phyloP scores from a whole-genome alignment of 2,329 filamentous ascomycete genomes.

The Venturia carpophila region DNA sequence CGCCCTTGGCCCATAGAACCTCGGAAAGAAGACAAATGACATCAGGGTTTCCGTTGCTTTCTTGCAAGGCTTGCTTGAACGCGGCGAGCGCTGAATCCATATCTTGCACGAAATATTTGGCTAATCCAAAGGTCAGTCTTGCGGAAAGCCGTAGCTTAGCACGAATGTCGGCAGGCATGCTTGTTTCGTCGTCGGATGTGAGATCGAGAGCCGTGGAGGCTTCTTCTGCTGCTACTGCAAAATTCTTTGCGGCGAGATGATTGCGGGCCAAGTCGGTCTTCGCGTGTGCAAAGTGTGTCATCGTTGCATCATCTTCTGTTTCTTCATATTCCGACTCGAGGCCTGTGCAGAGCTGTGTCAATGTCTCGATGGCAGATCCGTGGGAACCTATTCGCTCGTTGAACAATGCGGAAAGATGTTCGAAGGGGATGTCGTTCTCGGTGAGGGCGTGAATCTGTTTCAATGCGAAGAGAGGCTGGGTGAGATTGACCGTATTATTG shows the following conservation, averaged over 20 bases:
- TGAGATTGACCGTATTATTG: slow-evolving; percentile 43
- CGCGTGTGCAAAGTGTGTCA: slow-evolving; percentile 71
- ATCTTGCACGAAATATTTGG: slow-evolving; percentile 62
- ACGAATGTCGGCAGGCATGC: slow-evolving; percentile 57
- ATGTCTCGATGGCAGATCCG: slow-evolving; percentile 51
- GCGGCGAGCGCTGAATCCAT: slow-evolving; percentile 65
- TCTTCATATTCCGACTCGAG: slow-evolving; percentile 79
- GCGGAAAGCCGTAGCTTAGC: slow-evolving; percentile 70
- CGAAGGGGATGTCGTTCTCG: slow-evolving; percentile 62
- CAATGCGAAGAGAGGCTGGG: slow-evolving; percentile 83
- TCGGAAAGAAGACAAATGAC: slow-evolving; percentile 82
- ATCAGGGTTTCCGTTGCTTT: slow-evolving; percentile 69
- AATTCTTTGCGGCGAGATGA: slow-evolving; percentile 61
- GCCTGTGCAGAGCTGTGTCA: slow-evolving; percentile 58
- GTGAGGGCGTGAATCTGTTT: slow-evolving; percentile 68
- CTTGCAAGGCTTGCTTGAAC: slow-evolving; percentile 72
- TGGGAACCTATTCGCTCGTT: slow-evolving; percentile 71
- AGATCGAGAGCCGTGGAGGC: slow-evolving; percentile 75
- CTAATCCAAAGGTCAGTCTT: slow-evolving; percentile 76
- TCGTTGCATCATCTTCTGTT: slow-evolving; percentile 65
- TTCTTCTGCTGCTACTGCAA: slow-evolving; percentile 64
- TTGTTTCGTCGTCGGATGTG: slow-evolving; percentile 60
- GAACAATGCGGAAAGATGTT: slow-evolving; percentile 72
- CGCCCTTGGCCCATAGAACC: slow-evolving; percentile 85
- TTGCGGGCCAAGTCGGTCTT: slow-evolving; percentile 83